Percentiles rank a stretch among this genome's conserved stretches.
Evolutionary conservation across 2,329 filamentous ascomycete species (phyloP).

Genomic region (Xylariaceae sp.): DNA sequence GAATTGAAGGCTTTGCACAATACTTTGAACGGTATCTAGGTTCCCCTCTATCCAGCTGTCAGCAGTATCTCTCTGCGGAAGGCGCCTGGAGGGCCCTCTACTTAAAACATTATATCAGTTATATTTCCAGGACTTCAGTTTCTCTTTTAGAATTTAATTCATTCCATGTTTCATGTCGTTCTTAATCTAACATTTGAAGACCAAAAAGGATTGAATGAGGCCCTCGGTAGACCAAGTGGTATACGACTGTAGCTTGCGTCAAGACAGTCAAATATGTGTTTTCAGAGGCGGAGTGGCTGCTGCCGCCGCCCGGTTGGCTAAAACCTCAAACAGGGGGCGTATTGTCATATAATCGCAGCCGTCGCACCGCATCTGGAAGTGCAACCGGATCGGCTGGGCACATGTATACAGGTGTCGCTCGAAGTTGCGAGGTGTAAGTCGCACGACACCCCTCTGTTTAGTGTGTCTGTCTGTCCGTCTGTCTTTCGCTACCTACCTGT

Average conservation of each 20-base stretch:
- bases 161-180: too few relatives aligned
- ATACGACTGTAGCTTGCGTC: too few relatives aligned
- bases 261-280: background rate
- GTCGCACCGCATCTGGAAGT: conserved; percentile 36
- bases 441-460: conserved; percentile 27
- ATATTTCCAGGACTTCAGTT: too few relatives aligned
- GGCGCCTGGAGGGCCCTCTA: too few relatives aligned
- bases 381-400: conserved; percentile 40
- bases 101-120: too few relatives aligned
- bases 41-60: too few relatives aligned
- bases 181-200: too few relatives aligned
- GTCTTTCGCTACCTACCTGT: background rate
- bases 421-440: conserved; percentile 30
- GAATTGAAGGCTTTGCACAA: background rate
- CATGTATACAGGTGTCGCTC: conserved; percentile 37
- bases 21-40: too few relatives aligned
- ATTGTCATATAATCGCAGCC: conserved; percentile 33
- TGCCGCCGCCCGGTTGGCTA: conserved; percentile 17
- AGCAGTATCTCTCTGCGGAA: too few relatives aligned
- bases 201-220: too few relatives aligned
- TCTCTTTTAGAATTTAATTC: too few relatives aligned
- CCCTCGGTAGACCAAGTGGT: too few relatives aligned
- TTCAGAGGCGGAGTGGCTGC: conserved; percentile 19
- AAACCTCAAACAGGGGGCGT: conserved; percentile 35
- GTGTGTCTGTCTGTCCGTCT: background rate